These are phyloP conservation scores for Rosa chinensis DNA, from an alignment of 306 rosid genomes.

Conservation along the genomic window DNA sequence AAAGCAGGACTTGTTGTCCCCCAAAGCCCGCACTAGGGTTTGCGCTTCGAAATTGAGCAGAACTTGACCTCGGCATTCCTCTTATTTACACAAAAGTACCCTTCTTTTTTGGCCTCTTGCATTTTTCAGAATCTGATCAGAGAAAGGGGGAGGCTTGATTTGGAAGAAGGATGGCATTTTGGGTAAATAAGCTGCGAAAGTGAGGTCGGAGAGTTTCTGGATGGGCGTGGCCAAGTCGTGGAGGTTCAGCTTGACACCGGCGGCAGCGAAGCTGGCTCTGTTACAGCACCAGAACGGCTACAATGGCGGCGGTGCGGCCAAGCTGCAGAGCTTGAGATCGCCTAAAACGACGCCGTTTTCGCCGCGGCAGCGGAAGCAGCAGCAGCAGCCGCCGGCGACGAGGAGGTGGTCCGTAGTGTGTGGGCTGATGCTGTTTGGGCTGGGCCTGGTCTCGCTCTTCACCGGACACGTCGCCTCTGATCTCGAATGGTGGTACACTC, in stretches of 20 bases:
- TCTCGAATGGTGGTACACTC: slow-evolving; percentile 97
- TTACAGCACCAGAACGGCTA: slow-evolving; percentile 42
- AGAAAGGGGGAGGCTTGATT: not conserved
- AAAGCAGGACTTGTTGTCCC: not conserved
- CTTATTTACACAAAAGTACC: not conserved
- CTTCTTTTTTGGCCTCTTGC: not conserved
- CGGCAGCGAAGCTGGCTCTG: slow-evolving; percentile 67
- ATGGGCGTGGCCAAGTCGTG: slow-evolving; percentile 59
- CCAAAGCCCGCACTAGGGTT: slow-evolving; percentile 12
- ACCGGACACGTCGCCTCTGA: slow-evolving; percentile 93
- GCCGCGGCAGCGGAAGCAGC: slow-evolving; percentile 29
- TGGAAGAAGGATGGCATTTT: slow-evolving; percentile 17
- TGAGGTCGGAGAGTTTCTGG: slow-evolving; percentile 20
- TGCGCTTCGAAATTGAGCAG: not conserved
- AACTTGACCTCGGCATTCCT: not conserved
- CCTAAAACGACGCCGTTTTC: slow-evolving; percentile 17
- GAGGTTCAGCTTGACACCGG: slow-evolving; percentile 55
- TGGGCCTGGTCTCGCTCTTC: slow-evolving; percentile 85
- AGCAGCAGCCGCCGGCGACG: slow-evolving; percentile 27
- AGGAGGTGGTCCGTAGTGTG: slow-evolving; percentile 68
- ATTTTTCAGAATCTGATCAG: slow-evolving; percentile 7
- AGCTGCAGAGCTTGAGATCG: slow-evolving; percentile 57
- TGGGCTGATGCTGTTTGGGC: slow-evolving; percentile 81
- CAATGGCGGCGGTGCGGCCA: not conserved
- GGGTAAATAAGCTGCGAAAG: slow-evolving; percentile 23